These are phyloP conservation scores for Vitis vinifera DNA, from an alignment of 164 flowering plant genomes.

Conservation along the genomic window DNA sequence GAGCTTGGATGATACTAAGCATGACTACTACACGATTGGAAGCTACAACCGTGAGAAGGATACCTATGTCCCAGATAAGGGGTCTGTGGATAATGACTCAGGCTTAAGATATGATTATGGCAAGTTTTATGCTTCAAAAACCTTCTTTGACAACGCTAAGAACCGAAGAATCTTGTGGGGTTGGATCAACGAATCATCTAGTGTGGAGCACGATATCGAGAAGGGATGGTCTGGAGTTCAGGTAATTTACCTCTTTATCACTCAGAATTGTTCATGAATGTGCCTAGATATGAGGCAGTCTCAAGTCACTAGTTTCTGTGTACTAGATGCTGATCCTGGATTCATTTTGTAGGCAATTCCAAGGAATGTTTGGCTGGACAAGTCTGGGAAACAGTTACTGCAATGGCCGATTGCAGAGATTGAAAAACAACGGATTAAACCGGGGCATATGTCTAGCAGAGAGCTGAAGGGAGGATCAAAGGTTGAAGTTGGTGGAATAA, in stretches of 20 bases:
- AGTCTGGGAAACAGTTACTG: constrained; percentile 33
- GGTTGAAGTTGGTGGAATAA: constrained; percentile 32
- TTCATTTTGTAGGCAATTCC: constrained; percentile 28
- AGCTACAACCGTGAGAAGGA: constrained; percentile 30
- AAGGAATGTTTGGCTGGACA: constrained; percentile 32
- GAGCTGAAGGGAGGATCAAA: constrained; percentile 22
- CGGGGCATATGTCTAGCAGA: background rate
- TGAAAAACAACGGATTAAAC: constrained; percentile 20
- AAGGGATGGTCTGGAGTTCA: constrained; percentile 70
- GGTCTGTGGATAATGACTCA: constrained; percentile 15
- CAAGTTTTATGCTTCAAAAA: constrained; percentile 63
- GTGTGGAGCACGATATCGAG: constrained; percentile 18
- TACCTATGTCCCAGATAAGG: constrained; percentile 34
- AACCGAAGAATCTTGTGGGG: constrained; percentile 55
- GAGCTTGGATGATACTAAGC: constrained; percentile 38
- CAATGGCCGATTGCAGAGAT: constrained; percentile 40
- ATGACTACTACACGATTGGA: constrained; percentile 49
- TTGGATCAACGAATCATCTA: constrained; percentile 55
- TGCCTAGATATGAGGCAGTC: too few relatives aligned
- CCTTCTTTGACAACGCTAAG: constrained; percentile 45
- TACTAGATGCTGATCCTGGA: background rate
- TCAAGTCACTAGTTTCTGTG: background rate
- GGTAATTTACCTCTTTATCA: constrained; percentile 20
- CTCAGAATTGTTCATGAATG: too few relatives aligned
- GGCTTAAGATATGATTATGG: constrained; percentile 63